phyloP scores from a whole-genome alignment of 177 flowering plant species.

The Vitis hybrid region DNA sequence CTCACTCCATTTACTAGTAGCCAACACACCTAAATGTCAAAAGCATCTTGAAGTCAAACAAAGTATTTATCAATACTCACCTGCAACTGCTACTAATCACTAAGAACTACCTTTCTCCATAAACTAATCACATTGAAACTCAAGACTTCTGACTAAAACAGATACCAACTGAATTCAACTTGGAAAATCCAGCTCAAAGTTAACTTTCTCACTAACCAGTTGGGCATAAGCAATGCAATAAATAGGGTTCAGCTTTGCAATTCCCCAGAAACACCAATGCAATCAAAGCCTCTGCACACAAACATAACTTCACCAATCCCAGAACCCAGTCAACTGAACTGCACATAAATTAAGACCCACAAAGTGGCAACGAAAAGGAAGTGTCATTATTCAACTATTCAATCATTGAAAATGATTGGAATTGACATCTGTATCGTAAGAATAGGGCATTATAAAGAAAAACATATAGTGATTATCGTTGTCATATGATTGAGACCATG shows the following conservation, averaged over 20 bases:
- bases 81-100: neutral
- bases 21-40: too few relatives aligned
- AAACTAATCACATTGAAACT: too few relatives aligned
- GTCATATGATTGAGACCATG: neutral
- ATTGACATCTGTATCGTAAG: neutral
- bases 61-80: too few relatives aligned
- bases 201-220: conserved; percentile 3
- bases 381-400: neutral
- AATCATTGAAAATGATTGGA: neutral
- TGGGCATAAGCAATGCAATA: neutral
- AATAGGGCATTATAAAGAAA: neutral
- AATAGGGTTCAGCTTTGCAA: neutral
- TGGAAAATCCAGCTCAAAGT: neutral
- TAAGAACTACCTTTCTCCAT: neutral
- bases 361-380: neutral
- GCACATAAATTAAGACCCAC: neutral
- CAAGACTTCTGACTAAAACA: neutral
- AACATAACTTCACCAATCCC: neutral
- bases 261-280: conserved; percentile 4
- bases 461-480: neutral
- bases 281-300: neutral
- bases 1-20: too few relatives aligned
- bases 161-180: neutral
- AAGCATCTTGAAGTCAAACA: too few relatives aligned
- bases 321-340: neutral